A percentile compares a stretch with the other conserved stretches of the same genome.
These are phyloP conservation scores for Diaporthe ilicicola DNA, from an alignment of 2,329 filamentous ascomycete genomes.

Conservation along the genomic window DNA sequence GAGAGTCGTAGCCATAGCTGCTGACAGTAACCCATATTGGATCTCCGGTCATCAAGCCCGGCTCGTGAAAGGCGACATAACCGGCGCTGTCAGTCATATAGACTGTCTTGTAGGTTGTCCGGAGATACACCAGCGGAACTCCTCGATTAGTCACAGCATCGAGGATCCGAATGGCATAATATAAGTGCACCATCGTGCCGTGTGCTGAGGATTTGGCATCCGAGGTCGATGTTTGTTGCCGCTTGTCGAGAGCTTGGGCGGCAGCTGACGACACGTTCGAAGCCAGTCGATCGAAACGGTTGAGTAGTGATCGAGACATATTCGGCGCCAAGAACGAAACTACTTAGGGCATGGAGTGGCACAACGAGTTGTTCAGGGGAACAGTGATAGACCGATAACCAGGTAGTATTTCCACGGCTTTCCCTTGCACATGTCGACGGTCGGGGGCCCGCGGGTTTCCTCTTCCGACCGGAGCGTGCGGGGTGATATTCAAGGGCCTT, in stretches of 20 bases:
- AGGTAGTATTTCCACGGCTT: background rate
- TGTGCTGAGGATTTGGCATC: background rate
- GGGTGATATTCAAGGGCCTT: background rate
- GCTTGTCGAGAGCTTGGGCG: conserved; percentile 1
- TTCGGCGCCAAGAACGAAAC: background rate
- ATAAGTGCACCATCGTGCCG: conserved; percentile 11
- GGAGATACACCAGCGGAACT: conserved; percentile 28
- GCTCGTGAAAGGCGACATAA: conserved; percentile 33
- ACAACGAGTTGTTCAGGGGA: background rate
- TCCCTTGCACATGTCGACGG: background rate
- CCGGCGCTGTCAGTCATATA: conserved; percentile 34
- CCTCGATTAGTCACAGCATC: conserved; percentile 26
- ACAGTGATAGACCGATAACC: background rate
- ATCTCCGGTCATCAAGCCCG: conserved; percentile 29
- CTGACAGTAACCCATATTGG: conserved; percentile 32
- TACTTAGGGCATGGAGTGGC: background rate
- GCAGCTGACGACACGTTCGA: conserved; percentile 26
- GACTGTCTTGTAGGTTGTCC: conserved; percentile 29
- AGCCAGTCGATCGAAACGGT: conserved; percentile 24
- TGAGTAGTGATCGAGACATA: conserved; percentile 25
- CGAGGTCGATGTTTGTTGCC: background rate
- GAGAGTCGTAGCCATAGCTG: conserved; percentile 32
- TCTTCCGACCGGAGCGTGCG: background rate
- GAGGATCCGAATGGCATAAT: conserved; percentile 28
- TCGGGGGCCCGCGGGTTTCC: background rate